Base-by-base conservation (phyloP, 345 rosid genomes). In the Lagerstroemia speciosa region DNA sequence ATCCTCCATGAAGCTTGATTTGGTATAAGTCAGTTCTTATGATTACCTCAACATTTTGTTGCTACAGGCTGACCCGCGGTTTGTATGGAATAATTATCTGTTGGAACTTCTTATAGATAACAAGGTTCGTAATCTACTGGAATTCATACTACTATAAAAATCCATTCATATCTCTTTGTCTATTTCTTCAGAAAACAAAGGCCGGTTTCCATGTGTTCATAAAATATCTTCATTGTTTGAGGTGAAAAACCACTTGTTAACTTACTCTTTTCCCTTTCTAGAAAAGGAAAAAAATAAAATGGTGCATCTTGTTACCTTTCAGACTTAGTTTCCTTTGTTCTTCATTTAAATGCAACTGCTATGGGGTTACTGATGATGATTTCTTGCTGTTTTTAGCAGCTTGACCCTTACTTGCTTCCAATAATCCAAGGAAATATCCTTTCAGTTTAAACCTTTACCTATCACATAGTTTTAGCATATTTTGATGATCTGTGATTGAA, bases 401-500 rank as follows among this genome's bases (percentile, higher is more conserved):
- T 94, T 71, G 99, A 94, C 75, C 93, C 87, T 27, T 94, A 77
- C 81, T 82, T 94, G 69, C 97, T 94, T 72, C 98, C 98, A 71
- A 78, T 94, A 73, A 71, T 91, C 75, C 98, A 94, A 89, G 99
- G 99, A 77, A 91, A 82, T 94, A 94, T 94, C 99, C 97, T 94
- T 88, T 55, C 67, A 34, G 50, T 68, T 67, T 68, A 73, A 14
- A 31, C 63, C 48, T 53, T 73, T 79, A 65, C 60, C 50, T 68
- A 67, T 50, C 7, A 9, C 73, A 71, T 31, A 71, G 70, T 78
- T 58, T 53, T 69, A 41, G 29, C 29, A 9, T 24, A 12, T 65
- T 31, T 40, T 65, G 1, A 26, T 29, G 63, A 58, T 0, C 29
- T 53, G 2, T 24, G 60, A 53, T 53, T 29, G 12, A 53, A n/a